These are phyloP conservation scores for Paragyromitra xinjiangensis DNA, from an alignment of 495 filamentous ascomycete species.

Conservation along the genomic window DNA sequence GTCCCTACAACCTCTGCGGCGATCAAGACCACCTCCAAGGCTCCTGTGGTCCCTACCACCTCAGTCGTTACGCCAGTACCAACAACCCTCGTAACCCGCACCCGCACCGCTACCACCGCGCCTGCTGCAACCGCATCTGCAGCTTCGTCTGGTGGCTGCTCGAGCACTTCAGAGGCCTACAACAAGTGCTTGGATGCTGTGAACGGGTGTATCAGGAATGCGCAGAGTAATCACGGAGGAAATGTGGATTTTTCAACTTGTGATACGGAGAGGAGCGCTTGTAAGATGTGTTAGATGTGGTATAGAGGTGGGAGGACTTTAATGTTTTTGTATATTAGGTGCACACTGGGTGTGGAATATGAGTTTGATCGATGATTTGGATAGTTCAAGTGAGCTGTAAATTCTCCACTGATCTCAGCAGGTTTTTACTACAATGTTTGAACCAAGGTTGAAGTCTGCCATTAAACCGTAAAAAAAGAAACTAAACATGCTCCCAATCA, in stretches of 20 bases:
- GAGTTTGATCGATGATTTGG: no score
- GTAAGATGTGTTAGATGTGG: constrained; percentile 12
- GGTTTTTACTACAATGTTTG: no score
- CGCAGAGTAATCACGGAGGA: constrained; percentile 31
- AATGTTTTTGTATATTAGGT: neutral
- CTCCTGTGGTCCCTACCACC: neutral
- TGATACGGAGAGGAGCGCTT: constrained; percentile 30
- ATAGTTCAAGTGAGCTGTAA: neutral
- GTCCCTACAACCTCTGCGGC: constrained; percentile 30
- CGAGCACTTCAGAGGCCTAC: constrained; percentile 13
- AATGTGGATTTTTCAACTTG: constrained; percentile 20
- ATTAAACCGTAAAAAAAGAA: neutral
- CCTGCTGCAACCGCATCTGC: constrained; percentile 11
- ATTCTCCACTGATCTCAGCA: neutral
- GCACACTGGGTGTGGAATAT: neutral
- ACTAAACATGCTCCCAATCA: neutral
- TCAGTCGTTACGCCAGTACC: neutral
- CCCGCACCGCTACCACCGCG: constrained; percentile 24
- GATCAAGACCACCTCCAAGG: neutral
- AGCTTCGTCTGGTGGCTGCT: constrained; percentile 1
- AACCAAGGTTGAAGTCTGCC: no score
- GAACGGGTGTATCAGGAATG: constrained; percentile 45
- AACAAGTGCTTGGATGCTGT: constrained; percentile 42
- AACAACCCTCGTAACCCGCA: constrained; percentile 32
- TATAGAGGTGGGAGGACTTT: neutral